phyloP scores from a whole-genome alignment of 805 yeast genomes.

The Candida ulmi region DNA sequence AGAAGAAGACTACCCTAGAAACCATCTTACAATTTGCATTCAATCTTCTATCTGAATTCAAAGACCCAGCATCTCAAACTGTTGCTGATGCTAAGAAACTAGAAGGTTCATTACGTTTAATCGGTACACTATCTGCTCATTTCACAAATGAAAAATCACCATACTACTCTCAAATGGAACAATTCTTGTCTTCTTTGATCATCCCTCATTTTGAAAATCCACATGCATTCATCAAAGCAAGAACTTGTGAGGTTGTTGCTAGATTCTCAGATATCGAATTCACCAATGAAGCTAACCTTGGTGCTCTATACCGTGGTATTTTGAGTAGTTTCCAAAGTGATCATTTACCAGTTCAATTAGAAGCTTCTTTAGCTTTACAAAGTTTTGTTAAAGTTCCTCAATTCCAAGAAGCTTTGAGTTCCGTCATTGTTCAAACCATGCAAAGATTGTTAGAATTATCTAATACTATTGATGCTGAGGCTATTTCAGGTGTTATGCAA shows the following conservation, averaged over 20 bases:
- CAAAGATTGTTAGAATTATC: slow-evolving; percentile 69
- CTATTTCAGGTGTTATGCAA: slow-evolving; percentile 87
- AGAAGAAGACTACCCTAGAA: slow-evolving; percentile 53
- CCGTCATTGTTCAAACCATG: slow-evolving; percentile 75
- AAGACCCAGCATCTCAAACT: slow-evolving; percentile 25
- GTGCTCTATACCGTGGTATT: slow-evolving; percentile 40
- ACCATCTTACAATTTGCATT: slow-evolving; percentile 59
- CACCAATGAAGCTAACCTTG: slow-evolving; percentile 30
- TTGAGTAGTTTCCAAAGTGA: slow-evolving; percentile 34
- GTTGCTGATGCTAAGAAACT: slow-evolving; percentile 55
- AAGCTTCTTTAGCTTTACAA: slow-evolving; percentile 83
- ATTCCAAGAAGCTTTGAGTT: slow-evolving; percentile 63
- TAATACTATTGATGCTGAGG: slow-evolving; percentile 79
- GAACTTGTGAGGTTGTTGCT: slow-evolving; percentile 62
- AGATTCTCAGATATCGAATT: slow-evolving; percentile 61
- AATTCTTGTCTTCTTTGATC: slow-evolving; percentile 54
- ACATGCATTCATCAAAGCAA: slow-evolving; percentile 65
- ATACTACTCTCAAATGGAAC: slow-evolving; percentile 58
- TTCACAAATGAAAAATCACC: slow-evolving; percentile 52
- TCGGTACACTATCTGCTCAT: slow-evolving; percentile 66
- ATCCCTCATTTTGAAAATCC: slow-evolving; percentile 66
- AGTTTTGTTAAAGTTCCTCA: slow-evolving; percentile 60
- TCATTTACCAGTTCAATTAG: slow-evolving; percentile 69
- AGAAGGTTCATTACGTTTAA: slow-evolving; percentile 75
- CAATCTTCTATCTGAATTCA: slow-evolving; percentile 33